Conservation (phyloP, 495 filamentous ascomycete species). For the Evernia prunastri region DNA sequence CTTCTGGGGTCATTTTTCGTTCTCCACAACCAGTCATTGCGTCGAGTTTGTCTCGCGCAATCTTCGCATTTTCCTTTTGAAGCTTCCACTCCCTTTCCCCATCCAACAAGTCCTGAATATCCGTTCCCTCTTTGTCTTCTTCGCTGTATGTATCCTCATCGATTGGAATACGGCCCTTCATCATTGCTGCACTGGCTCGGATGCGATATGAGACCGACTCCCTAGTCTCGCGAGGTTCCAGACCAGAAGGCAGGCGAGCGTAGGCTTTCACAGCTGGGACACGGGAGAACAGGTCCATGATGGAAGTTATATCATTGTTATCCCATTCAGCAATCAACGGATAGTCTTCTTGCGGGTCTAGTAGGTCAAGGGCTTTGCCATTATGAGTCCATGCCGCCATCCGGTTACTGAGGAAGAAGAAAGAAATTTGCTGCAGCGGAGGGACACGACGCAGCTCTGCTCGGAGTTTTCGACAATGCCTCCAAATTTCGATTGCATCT, state of each 20-base stretch:
- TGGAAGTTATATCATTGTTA: not conserved
- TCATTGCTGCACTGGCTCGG: not conserved
- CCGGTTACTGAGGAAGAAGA: not conserved
- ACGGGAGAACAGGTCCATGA: not conserved
- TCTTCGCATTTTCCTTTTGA: not conserved
- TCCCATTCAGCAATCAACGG: not conserved
- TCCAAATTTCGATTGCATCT: constrained; percentile 5
- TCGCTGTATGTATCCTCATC: not conserved
- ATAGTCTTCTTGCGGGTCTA: not conserved
- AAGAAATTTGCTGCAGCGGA: not conserved
- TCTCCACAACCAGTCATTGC: not conserved
- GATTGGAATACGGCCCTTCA: not conserved
- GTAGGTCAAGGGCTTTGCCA: not conserved
- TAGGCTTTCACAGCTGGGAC: not conserved
- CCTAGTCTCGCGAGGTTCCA: not conserved
- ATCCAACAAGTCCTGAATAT: not conserved
- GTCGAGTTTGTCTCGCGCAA: not conserved
- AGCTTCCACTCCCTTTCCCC: not conserved
- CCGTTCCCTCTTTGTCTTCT: not conserved
- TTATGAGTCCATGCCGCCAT: not conserved
- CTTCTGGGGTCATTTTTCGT: not conserved
- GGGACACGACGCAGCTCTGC: not conserved
- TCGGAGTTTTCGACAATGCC: constrained; percentile 6
- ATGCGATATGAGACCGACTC: not conserved
- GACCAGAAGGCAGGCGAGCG: not conserved